phyloP scores from a whole-genome alignment of 2,329 filamentous ascomycete species.

The Trichothecium sympodiale region DNA sequence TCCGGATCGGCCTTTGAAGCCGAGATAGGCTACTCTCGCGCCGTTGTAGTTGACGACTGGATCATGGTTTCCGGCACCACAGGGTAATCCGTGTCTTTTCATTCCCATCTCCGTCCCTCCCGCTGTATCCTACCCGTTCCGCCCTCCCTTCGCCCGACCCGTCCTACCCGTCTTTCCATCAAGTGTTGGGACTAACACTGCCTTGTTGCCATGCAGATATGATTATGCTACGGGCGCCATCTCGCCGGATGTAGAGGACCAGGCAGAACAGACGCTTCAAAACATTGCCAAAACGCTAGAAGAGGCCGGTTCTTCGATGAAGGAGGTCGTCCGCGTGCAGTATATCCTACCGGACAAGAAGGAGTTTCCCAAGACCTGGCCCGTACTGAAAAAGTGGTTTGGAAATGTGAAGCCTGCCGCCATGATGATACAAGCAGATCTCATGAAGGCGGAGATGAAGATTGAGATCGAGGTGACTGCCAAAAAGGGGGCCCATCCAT shows the following conservation, averaged over 20 bases:
- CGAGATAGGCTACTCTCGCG: slow-evolving; percentile 43
- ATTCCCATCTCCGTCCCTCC: neutral
- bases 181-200: neutral
- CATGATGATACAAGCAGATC: slow-evolving; percentile 38
- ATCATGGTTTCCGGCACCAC: slow-evolving; percentile 45
- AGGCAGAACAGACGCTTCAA: slow-evolving; percentile 36
- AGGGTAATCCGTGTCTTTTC: no score
- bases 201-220: slow-evolving; percentile 24
- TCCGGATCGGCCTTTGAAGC: slow-evolving; percentile 40
- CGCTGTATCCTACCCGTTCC: neutral
- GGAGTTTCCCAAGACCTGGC: slow-evolving; percentile 38
- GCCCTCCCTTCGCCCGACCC: neutral
- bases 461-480: slow-evolving; percentile 34
- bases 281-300: slow-evolving; percentile 35
- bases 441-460: slow-evolving; percentile 39
- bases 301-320: slow-evolving; percentile 28
- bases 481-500: slow-evolving; percentile 13
- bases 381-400: slow-evolving; percentile 37
- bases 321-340: slow-evolving; percentile 38
- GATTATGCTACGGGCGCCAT: slow-evolving; percentile 36
- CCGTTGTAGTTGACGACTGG: slow-evolving; percentile 38
- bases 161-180: neutral
- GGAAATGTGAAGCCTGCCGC: slow-evolving; percentile 38
- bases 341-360: slow-evolving; percentile 38
- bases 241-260: slow-evolving; percentile 30